These are phyloP conservation scores for Cicer yamashitae DNA, from an alignment of 306 rosid species.

Conservation along the genomic window DNA sequence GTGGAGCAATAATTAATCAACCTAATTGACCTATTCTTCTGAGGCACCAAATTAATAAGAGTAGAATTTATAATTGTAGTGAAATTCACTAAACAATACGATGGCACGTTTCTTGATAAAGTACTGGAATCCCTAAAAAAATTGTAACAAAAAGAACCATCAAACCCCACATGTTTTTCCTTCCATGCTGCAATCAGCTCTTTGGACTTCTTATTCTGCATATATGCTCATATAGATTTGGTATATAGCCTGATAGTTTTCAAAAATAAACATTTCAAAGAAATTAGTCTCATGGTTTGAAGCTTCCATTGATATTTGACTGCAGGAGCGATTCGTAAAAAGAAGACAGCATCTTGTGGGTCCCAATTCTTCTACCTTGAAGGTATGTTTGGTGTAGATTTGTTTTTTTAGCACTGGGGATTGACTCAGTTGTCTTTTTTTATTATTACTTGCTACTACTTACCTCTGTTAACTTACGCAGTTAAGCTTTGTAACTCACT, in stretches of 20 bases:
- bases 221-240: neutral
- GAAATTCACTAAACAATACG: neutral
- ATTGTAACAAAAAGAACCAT: constrained; percentile 24
- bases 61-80: neutral
- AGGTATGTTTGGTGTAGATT: constrained; percentile 54
- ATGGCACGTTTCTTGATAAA: neutral
- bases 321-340: constrained; percentile 87
- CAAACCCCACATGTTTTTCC: neutral
- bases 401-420: neutral
- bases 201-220: neutral
- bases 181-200: neutral
- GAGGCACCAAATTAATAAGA: neutral
- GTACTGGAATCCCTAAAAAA: constrained; percentile 6
- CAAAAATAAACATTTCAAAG: constrained; percentile 10
- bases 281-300: constrained; percentile 10
- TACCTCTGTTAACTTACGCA: neutral
- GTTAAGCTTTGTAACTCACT: constrained; percentile 32
- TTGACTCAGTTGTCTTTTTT: neutral
- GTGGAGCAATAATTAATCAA: neutral
- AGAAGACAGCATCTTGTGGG: constrained; percentile 86
- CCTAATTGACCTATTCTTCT: neutral
- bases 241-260: neutral
- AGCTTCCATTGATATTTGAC: constrained; percentile 32
- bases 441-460: constrained; percentile 3
- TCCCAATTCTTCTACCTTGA: constrained; percentile 80